Evolutionary conservation across 495 filamentous ascomycete species (phyloP), one percentile per base, ranked within the genome.

Genomic region (Lichina pygmaea): DNA sequence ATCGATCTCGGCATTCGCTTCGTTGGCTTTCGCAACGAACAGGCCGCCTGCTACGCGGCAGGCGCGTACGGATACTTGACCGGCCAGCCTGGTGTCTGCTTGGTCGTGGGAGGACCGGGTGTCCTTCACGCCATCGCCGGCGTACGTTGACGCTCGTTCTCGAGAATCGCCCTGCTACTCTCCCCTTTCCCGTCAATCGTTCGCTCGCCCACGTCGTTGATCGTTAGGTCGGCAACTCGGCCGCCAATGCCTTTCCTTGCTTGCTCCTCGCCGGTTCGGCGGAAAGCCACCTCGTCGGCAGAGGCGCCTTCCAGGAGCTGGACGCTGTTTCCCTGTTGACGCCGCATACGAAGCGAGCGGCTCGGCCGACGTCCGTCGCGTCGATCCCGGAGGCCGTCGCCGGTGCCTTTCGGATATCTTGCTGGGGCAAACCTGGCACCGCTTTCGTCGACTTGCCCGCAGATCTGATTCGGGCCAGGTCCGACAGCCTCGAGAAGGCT

Each of bases 21-120:
- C 55, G 67, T 77, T 41, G 72, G 62, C 34, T 77, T 78, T 52
- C 57, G 74, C 12, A 78, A 78, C 46, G 73, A 78, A 48, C 74
- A 78, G 54, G 67, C 74, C 9, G 72, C 71, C 16, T 64, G 64
- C 47, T 76, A 77, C 61, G 71, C 73, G 4, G 72, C 72, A 3
- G 68, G 64, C 46, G 70, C 67, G 2, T 76, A 78, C 62, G 73
- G 72, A 17, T 77, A 74, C 49, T 60, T 78, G 52, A 73, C 71
- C 3, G 74, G 72, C 8, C 64, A 53, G 39, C 71, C 71, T 6
- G 74, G 72, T 0, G 66, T 77, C 7, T 76, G 69, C 54, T 58
- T 77, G 16, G 71, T 74, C 8, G 74, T 78, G 7, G 74, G 74
- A 36, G 74, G 74, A 15, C 74, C 74, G 2, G 74, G 72, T 30